Percentiles rank a stretch among this genome's conserved stretches.
Conservation (phyloP, 352 stramenopile genomes). For the Pythium aristosporum region DNA sequence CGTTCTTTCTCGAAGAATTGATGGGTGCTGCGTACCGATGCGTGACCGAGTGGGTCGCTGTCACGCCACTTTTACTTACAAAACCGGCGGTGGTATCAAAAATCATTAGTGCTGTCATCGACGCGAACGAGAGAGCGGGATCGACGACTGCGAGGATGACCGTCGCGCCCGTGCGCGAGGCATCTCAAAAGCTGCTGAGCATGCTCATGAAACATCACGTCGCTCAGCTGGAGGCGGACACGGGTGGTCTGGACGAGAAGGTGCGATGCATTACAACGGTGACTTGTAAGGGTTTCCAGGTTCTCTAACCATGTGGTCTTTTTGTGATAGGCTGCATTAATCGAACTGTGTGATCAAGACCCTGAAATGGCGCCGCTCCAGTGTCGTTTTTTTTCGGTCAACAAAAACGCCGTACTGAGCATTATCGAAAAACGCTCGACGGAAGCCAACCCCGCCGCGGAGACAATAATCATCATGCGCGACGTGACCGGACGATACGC, state of each 20-base stretch:
- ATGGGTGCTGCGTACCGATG: slow-evolving; percentile 80
- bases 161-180: slow-evolving; percentile 57
- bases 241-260: slow-evolving; percentile 52
- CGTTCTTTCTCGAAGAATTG: slow-evolving; percentile 82
- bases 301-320: not conserved
- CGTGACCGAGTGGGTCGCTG: slow-evolving; percentile 86
- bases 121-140: slow-evolving; percentile 70
- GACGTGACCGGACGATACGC: slow-evolving; percentile 77
- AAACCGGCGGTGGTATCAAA: slow-evolving; percentile 77
- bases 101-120: slow-evolving; percentile 81
- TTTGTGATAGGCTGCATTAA: slow-evolving; percentile 43
- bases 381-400: slow-evolving; percentile 82
- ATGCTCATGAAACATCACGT: slow-evolving; percentile 89
- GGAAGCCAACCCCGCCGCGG: slow-evolving; percentile 25
- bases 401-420: slow-evolving; percentile 77
- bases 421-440: slow-evolving; percentile 76
- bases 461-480: slow-evolving; percentile 77
- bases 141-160: slow-evolving; percentile 55
- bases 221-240: slow-evolving; percentile 48
- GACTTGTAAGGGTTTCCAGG: not conserved
- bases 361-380: slow-evolving; percentile 42
- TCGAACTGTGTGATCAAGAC: slow-evolving; percentile 52
- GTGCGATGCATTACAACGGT: slow-evolving; percentile 25
- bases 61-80: slow-evolving; percentile 63
- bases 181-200: slow-evolving; percentile 77